phyloP scores from a whole-genome alignment of 2,329 filamentous ascomycete species.

The Fusarium phyllophilum region DNA sequence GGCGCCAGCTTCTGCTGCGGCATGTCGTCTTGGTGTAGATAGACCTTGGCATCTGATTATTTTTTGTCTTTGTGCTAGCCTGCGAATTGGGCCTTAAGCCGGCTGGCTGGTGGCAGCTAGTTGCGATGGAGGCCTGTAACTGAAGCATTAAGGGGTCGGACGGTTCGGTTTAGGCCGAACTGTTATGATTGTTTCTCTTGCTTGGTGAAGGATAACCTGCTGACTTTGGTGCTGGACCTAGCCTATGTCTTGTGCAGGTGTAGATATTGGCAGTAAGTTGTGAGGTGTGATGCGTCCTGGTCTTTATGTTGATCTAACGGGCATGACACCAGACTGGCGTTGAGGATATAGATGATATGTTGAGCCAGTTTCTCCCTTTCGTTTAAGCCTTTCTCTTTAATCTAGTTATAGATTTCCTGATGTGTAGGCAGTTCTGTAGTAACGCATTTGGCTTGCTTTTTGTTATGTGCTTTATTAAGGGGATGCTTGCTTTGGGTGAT shows the following conservation, averaged over 20 bases:
- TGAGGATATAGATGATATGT: background rate
- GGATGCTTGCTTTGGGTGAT: background rate
- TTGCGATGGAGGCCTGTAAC: background rate
- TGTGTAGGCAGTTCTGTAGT: background rate
- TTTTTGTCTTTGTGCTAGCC: background rate
- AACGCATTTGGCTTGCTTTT: background rate
- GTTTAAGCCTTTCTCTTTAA: background rate
- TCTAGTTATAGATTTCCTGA: background rate
- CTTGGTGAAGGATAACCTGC: background rate
- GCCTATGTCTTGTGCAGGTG: background rate
- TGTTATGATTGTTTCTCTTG: background rate
- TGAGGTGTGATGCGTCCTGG: background rate
- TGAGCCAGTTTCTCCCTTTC: background rate
- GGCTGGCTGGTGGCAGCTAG: background rate
- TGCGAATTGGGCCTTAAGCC: background rate
- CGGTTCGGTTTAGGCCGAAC: background rate
- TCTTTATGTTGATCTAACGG: background rate
- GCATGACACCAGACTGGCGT: background rate
- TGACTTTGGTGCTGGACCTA: background rate
- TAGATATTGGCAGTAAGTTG: background rate
- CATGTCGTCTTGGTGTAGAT: background rate
- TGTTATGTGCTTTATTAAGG: background rate
- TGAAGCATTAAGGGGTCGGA: background rate
- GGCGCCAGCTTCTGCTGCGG: background rate
- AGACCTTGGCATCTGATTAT: background rate